These are phyloP conservation scores for Endoconidiophora laricicola DNA, from an alignment of 2,329 filamentous ascomycete genomes.

Conservation along the genomic window DNA sequence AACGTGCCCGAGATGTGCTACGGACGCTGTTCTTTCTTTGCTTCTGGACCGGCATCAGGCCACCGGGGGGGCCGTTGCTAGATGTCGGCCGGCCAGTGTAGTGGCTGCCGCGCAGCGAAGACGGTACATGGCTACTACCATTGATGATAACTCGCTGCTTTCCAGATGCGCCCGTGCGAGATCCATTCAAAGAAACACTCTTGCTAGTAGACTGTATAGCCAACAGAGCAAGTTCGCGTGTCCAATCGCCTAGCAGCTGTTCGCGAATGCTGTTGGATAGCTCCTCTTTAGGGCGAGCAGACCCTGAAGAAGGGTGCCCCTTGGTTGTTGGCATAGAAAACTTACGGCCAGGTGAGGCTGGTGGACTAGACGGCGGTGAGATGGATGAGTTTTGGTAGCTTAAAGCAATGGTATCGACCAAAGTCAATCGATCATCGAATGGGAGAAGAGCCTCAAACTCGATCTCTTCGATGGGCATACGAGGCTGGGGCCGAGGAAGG, in stretches of 20 bases:
- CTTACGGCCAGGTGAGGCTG: conserved; percentile 46
- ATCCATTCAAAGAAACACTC: conserved; percentile 60
- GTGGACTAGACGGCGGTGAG: conserved; percentile 54
- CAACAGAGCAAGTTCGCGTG: conserved; percentile 53
- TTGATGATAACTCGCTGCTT: conserved; percentile 44
- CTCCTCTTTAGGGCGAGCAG: conserved; percentile 28
- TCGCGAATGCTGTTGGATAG: conserved; percentile 53
- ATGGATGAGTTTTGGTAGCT: conserved; percentile 47
- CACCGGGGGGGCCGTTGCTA: conserved; percentile 20
- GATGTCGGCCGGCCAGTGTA: conserved; percentile 34
- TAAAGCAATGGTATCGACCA: conserved; percentile 59
- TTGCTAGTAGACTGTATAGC: conserved; percentile 52
- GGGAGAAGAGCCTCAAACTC: conserved; percentile 51
- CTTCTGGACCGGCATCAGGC: conserved; percentile 23
- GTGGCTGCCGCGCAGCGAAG: conserved; percentile 24
- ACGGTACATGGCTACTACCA: conserved; percentile 25
- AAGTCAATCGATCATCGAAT: conserved; percentile 54
- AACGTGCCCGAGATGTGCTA: conserved; percentile 31
- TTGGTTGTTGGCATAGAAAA: conserved; percentile 1
- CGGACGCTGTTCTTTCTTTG: conserved; percentile 37
- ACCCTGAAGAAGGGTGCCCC: conserved; percentile 3
- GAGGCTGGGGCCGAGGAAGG: conserved; percentile 25
- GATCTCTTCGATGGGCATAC: conserved; percentile 34
- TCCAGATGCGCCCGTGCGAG: conserved; percentile 41
- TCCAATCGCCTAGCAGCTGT: conserved; percentile 67